A percentile compares a stretch with the other conserved stretches of the same genome.
These are phyloP conservation scores for Zygnema circumcarinatum DNA, from an alignment of 139 green algal genomes.

Conservation along the genomic window DNA sequence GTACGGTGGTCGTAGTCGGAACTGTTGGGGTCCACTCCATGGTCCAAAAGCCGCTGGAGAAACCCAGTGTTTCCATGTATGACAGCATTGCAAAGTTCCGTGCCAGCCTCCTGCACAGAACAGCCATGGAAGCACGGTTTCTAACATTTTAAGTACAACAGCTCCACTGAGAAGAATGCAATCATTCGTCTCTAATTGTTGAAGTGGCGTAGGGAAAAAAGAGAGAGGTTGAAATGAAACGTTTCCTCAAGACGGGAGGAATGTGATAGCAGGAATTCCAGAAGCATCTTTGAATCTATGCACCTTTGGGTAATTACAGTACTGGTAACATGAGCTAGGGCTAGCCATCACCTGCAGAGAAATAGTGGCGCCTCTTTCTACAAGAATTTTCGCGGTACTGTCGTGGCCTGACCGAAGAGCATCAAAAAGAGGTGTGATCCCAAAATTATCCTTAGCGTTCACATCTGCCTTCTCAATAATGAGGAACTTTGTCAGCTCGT, in stretches of 20 bases:
- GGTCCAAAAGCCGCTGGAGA: constrained; percentile 54
- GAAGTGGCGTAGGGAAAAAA: constrained; percentile 13
- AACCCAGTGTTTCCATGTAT: constrained; percentile 27
- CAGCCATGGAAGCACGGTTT: too few species aligned
- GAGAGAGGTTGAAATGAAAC: not conserved
- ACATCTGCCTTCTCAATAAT: constrained; percentile 34
- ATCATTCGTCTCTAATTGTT: too few species aligned
- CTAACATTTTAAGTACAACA: too few species aligned
- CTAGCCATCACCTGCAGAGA: constrained; percentile 28
- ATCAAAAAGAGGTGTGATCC: constrained; percentile 44
- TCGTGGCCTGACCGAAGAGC: constrained; percentile 28
- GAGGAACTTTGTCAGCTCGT: constrained; percentile 32
- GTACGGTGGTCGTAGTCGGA: constrained; percentile 68
- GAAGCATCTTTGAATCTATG: not conserved
- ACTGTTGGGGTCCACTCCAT: constrained; percentile 60
- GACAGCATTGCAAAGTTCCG: constrained; percentile 36
- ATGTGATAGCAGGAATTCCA: not conserved
- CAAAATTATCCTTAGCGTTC: constrained; percentile 35
- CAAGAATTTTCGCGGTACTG: constrained; percentile 23
- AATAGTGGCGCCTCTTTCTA: constrained; percentile 23
- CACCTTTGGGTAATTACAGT: too few species aligned
- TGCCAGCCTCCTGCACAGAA: constrained; percentile 19
- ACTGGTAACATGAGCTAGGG: too few species aligned
- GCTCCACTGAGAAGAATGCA: too few species aligned
- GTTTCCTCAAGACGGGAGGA: constrained; percentile 15